phyloP scores from a whole-genome alignment of 2,329 filamentous ascomycete genomes.

The Scytalidium lignicola region DNA sequence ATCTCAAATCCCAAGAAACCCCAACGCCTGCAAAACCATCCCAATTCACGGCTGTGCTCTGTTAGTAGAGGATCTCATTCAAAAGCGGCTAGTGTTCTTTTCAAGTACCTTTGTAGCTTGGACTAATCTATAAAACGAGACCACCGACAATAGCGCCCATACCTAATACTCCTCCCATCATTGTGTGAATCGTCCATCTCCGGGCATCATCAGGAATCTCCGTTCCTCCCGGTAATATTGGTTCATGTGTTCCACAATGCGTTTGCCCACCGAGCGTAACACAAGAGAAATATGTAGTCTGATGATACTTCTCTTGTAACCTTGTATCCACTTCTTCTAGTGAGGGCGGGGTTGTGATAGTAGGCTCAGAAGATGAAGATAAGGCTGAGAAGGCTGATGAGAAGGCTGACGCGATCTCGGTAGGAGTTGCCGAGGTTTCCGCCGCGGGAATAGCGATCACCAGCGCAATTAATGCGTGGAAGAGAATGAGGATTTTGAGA shows the following conservation, averaged over 20 bases:
- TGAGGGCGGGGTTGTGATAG: conserved; percentile 11
- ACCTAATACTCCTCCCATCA: neutral
- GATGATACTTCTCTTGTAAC: conserved; percentile 22
- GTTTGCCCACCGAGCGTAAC: conserved; percentile 12
- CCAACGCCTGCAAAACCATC: too few relatives aligned
- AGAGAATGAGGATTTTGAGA: neutral
- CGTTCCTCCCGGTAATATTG: conserved; percentile 20
- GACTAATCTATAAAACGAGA: neutral
- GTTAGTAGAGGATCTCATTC: too few relatives aligned
- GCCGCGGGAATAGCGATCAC: neutral
- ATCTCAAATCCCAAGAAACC: too few relatives aligned
- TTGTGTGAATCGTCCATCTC: conserved; percentile 1
- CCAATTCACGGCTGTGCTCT: too few relatives aligned
- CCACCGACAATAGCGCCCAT: neutral
- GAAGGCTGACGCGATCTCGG: neutral
- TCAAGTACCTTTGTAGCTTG: neutral
- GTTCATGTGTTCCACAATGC: conserved; percentile 24
- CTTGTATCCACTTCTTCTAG: conserved; percentile 3
- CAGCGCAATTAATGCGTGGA: neutral
- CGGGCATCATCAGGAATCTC: conserved; percentile 18
- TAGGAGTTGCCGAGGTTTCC: neutral
- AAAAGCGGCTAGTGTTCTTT: too few relatives aligned
- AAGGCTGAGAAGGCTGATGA: neutral
- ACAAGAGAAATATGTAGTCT: conserved; percentile 25
- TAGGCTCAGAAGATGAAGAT: neutral